These are phyloP conservation scores for Phytophthora palmivora DNA, from an alignment of 352 stramenopile species.

Conservation along the genomic window DNA sequence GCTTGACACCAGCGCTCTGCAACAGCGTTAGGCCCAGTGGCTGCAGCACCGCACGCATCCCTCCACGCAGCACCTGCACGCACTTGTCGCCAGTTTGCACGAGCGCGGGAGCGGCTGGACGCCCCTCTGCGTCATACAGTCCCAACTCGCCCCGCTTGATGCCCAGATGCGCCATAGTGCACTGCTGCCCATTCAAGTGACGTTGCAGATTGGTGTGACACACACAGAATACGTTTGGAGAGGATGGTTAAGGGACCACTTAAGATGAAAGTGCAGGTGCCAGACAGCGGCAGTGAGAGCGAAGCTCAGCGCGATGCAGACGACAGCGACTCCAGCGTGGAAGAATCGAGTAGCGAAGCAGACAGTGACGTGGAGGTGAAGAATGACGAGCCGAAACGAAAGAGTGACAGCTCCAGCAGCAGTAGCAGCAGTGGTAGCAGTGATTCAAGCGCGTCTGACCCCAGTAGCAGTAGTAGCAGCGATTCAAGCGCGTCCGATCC, in stretches of 20 bases:
- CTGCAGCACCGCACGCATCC: conserved; percentile 50
- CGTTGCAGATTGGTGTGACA: conserved; percentile 1
- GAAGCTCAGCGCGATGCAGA: conserved; percentile 17
- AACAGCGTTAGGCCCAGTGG: conserved; percentile 61
- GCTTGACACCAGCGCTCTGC: conserved; percentile 35
- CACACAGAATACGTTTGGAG: conserved; percentile 4
- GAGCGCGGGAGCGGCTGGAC: conserved; percentile 2
- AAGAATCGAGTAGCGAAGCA: conserved; percentile 5
- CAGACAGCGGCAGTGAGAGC: conserved; percentile 32
- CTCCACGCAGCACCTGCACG: conserved; percentile 51
- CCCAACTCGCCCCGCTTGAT: conserved; percentile 67
- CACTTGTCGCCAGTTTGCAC: conserved; percentile 19
- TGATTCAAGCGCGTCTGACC: conserved; percentile 5
- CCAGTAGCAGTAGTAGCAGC: too few relatives aligned
- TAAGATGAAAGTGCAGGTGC: conserved; percentile 15
- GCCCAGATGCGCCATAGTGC: conserved; percentile 46
- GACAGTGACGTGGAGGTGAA: conserved; percentile 7
- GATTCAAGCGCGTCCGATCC: too few relatives aligned
- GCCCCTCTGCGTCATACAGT: conserved; percentile 49
- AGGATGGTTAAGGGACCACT: conserved; percentile 5
- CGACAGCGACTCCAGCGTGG: conserved; percentile 26
- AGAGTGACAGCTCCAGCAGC: not conserved
- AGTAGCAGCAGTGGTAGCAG: conserved; percentile 4
- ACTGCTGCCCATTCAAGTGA: conserved; percentile 16
- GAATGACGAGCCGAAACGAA: not conserved